These are phyloP conservation scores for Candida insectorum DNA, from an alignment of 805 yeast genomes.

Conservation along the genomic window DNA sequence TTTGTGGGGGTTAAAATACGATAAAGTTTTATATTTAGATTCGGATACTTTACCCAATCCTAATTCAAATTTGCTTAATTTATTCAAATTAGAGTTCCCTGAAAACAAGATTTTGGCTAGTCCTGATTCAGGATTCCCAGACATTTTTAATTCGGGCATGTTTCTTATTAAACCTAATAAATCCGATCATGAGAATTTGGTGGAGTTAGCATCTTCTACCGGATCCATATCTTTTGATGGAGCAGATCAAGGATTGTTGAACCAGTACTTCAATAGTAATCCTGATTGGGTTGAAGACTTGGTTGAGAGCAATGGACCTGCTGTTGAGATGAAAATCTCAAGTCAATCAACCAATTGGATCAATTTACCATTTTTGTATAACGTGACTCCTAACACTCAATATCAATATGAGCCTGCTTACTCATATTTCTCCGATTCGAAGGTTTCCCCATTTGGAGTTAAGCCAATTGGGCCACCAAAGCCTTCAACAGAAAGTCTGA, in stretches of 20 bases:
- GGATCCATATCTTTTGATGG: conserved; percentile 61
- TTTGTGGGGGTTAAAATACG: conserved; percentile 50
- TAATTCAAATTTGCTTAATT: conserved; percentile 21
- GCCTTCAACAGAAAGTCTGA: background rate
- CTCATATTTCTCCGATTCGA: conserved; percentile 40
- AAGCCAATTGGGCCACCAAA: conserved; percentile 2
- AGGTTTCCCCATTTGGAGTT: conserved; percentile 1
- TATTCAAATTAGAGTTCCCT: conserved; percentile 23
- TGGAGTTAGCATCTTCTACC: conserved; percentile 16
- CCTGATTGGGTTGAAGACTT: conserved; percentile 37
- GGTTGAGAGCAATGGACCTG: no score
- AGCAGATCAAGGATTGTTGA: conserved; percentile 88
- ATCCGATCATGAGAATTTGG: conserved; percentile 40
- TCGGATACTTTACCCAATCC: conserved; percentile 54
- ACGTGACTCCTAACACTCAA: conserved; percentile 65
- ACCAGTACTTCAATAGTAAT: conserved; percentile 58
- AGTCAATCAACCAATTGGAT: conserved; percentile 49
- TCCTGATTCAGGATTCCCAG: conserved; percentile 92
- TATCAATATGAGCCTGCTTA: conserved; percentile 76
- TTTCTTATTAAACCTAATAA: conserved; percentile 55
- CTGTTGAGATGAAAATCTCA: no score
- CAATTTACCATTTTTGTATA: conserved; percentile 74
- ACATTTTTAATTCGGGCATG: conserved; percentile 80
- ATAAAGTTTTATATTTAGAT: conserved; percentile 58
- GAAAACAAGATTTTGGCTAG: conserved; percentile 45